Conservation (phyloP, 495 filamentous ascomycete genomes). For the Endocarpon pusillum region DNA sequence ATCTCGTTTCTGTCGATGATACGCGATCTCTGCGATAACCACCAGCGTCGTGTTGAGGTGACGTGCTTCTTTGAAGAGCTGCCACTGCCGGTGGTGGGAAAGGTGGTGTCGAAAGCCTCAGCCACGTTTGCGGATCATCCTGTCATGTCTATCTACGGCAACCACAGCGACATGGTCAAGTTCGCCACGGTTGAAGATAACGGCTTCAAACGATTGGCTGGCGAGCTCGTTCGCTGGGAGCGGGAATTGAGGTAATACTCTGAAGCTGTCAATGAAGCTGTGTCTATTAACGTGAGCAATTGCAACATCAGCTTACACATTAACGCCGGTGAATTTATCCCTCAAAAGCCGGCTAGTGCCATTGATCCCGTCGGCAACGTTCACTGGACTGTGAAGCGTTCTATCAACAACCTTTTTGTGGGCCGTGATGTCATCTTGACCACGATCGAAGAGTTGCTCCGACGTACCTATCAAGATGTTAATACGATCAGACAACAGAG, state of each 20-base stretch:
- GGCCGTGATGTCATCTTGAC: too few species aligned
- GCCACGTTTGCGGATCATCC: conserved; percentile 10
- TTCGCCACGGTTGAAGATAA: conserved; percentile 16
- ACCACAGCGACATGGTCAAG: conserved; percentile 24
- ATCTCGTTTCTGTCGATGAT: conserved; percentile 8
- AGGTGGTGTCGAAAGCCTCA: conserved; percentile 9
- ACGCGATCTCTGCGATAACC: conserved; percentile 2
- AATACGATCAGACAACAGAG: neutral
- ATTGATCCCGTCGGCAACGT: too few species aligned
- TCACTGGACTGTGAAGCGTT: too few species aligned
- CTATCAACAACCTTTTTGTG: too few species aligned
- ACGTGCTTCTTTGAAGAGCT: conserved; percentile 16
- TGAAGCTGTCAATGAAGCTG: too few species aligned
- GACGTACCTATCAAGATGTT: too few species aligned
- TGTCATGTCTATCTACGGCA: conserved; percentile 16
- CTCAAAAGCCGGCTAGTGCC: too few species aligned
- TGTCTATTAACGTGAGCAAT: too few species aligned
- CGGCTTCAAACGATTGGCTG: conserved; percentile 18
- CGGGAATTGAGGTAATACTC: too few species aligned
- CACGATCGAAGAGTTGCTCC: too few species aligned
- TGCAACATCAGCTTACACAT: too few species aligned
- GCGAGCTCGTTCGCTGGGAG: neutral
- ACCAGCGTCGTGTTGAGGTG: conserved; percentile 6
- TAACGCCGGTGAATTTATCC: too few species aligned
- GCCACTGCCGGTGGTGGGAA: conserved; percentile 1